A percentile compares a stretch with the other conserved stretches of the same genome.
phyloP scores from a whole-genome alignment of 2,329 filamentous ascomycete genomes.

The Lachnellula cervina region DNA sequence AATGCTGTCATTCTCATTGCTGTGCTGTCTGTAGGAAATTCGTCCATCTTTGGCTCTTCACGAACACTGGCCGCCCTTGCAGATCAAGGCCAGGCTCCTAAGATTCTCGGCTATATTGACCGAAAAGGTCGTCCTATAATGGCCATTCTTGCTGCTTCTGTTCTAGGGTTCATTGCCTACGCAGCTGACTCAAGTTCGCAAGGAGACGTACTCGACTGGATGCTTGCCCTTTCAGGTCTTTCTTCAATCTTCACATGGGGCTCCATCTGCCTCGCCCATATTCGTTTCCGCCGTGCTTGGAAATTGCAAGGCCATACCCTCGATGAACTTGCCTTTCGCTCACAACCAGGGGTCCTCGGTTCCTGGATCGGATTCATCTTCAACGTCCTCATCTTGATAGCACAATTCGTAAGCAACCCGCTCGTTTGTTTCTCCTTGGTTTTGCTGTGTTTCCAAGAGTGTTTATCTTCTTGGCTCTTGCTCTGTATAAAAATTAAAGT shows the following conservation, averaged over 20 bases:
- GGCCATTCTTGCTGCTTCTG: slow-evolving; percentile 63
- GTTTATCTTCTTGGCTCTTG: too few relatives aligned
- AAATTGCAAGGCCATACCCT: slow-evolving; percentile 61
- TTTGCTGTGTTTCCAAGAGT: too few relatives aligned
- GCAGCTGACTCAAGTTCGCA: slow-evolving; percentile 57
- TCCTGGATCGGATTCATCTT: slow-evolving; percentile 76
- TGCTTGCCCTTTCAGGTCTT: slow-evolving; percentile 68
- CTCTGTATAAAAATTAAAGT: too few relatives aligned
- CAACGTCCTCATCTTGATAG: slow-evolving; percentile 70
- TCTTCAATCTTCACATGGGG: slow-evolving; percentile 75
- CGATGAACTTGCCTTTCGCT: slow-evolving; percentile 73
- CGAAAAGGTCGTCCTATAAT: slow-evolving; percentile 73
- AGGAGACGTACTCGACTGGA: slow-evolving; percentile 68
- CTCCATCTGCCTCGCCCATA: slow-evolving; percentile 84
- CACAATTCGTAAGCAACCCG: slow-evolving; percentile 55
- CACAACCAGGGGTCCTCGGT: slow-evolving; percentile 72
- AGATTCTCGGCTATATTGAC: slow-evolving; percentile 74
- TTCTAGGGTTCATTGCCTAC: slow-evolving; percentile 70
- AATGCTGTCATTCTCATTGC: slow-evolving; percentile 92
- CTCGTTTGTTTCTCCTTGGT: too few relatives aligned
- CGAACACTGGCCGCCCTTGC: slow-evolving; percentile 85
- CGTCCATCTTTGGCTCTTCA: slow-evolving; percentile 84
- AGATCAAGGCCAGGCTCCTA: slow-evolving; percentile 79
- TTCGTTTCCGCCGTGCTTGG: slow-evolving; percentile 87
- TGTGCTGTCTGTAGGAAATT: slow-evolving; percentile 87